phyloP scores from a whole-genome alignment of 1,139 yeast genomes.

The Taphrina betulina region DNA sequence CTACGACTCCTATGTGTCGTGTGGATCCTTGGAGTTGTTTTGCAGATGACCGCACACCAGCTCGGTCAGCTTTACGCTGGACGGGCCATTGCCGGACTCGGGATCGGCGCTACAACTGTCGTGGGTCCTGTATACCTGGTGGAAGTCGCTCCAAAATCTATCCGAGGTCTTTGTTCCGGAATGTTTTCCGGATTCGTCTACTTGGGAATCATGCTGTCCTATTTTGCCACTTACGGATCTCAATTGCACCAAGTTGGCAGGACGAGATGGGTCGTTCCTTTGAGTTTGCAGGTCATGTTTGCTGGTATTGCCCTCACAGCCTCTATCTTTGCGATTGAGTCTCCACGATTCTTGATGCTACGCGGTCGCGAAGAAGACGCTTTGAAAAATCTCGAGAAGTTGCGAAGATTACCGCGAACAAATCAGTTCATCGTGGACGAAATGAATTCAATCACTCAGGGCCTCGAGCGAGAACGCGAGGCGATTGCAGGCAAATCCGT shows the following conservation, averaged over 20 bases:
- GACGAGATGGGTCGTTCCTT: slow-evolving; percentile 49
- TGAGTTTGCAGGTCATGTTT: slow-evolving; percentile 48
- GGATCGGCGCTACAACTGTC: slow-evolving; percentile 59
- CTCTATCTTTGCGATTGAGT: slow-evolving; percentile 43
- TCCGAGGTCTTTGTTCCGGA: slow-evolving; percentile 55
- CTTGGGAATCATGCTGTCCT: slow-evolving; percentile 55
- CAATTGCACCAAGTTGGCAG: slow-evolving; percentile 45
- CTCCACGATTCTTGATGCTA: slow-evolving; percentile 53
- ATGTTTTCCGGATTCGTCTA: slow-evolving; percentile 59
- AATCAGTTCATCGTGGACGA: slow-evolving; percentile 42
- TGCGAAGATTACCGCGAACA: slow-evolving; percentile 54
- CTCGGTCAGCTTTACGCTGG: slow-evolving; percentile 46
- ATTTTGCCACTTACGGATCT: slow-evolving; percentile 52
- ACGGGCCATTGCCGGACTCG: slow-evolving; percentile 56
- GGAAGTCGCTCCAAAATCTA: slow-evolving; percentile 56
- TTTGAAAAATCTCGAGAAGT: slow-evolving; percentile 47
- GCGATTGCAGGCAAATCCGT: slow-evolving; percentile 37
- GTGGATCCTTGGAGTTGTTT: slow-evolving; percentile 54
- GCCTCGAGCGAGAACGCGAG: slow-evolving; percentile 28
- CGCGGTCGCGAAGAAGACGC: slow-evolving; percentile 48
- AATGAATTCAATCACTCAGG: slow-evolving; percentile 40
- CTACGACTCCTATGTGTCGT: slow-evolving; percentile 51
- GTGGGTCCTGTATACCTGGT: slow-evolving; percentile 58
- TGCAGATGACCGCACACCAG: slow-evolving; percentile 60
- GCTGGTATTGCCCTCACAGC: slow-evolving; percentile 42